These are phyloP conservation scores for Fusarium pseudonygamai DNA, from an alignment of 2,329 filamentous ascomycete genomes.

Conservation along the genomic window DNA sequence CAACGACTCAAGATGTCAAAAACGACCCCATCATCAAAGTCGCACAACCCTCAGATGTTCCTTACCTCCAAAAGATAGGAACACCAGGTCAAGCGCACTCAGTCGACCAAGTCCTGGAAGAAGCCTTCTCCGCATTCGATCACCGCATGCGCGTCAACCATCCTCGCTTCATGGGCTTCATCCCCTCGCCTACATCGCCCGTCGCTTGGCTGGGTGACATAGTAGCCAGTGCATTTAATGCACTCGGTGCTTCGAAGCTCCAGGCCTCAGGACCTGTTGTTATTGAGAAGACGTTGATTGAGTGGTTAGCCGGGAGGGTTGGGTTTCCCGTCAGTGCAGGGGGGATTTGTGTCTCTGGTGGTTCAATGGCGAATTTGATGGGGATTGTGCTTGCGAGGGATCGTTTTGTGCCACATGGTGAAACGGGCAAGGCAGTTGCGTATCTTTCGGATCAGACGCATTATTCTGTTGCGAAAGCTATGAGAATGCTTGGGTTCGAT, in stretches of 20 bases:
- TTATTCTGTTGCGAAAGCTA: slow-evolving; percentile 18
- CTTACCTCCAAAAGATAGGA: slow-evolving; percentile 10
- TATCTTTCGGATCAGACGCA: slow-evolving; percentile 23
- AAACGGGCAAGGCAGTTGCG: background rate
- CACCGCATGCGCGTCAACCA: slow-evolving; percentile 28
- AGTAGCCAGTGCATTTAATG: slow-evolving; percentile 34
- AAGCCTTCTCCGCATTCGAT: slow-evolving; percentile 16
- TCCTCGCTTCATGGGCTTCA: slow-evolving; percentile 35
- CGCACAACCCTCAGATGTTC: slow-evolving; percentile 15
- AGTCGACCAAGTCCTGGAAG: slow-evolving; percentile 18
- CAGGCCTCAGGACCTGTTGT: slow-evolving; percentile 37
- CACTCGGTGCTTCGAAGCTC: slow-evolving; percentile 28
- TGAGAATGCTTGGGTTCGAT: slow-evolving; percentile 7
- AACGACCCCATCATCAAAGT: slow-evolving; percentile 25
- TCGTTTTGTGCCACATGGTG: slow-evolving; percentile 11
- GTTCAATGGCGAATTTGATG: slow-evolving; percentile 42
- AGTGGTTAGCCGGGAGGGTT: slow-evolving; percentile 31
- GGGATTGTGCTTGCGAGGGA: slow-evolving; percentile 37
- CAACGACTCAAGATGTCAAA: slow-evolving; percentile 12
- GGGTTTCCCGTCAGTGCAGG: slow-evolving; percentile 32
- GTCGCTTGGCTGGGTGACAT: slow-evolving; percentile 40
- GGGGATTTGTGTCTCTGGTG: slow-evolving; percentile 39
- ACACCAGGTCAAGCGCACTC: slow-evolving; percentile 11
- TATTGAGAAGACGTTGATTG: slow-evolving; percentile 38
- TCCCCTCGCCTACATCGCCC: slow-evolving; percentile 35